phyloP scores from a whole-genome alignment of 2,329 filamentous ascomycete species.

The Pleurostoma richardsiae region DNA sequence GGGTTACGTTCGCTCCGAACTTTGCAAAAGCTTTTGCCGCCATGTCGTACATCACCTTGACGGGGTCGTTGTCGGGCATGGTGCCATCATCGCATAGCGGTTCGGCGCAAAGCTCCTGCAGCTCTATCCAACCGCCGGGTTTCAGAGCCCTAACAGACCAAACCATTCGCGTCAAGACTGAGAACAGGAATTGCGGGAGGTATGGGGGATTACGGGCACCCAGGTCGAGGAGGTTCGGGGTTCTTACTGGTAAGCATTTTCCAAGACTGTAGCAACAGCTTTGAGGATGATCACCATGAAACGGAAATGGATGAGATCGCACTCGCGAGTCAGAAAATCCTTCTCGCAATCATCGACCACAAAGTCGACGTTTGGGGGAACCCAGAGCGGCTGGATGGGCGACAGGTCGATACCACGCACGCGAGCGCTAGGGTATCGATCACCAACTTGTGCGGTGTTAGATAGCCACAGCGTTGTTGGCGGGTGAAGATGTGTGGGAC shows the following conservation, averaged over 20 bases:
- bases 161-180: no score
- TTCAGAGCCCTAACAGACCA: slow-evolving; percentile 11
- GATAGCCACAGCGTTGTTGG: slow-evolving; percentile 2
- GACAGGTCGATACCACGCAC: slow-evolving; percentile 33
- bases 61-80: slow-evolving; percentile 14
- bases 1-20: slow-evolving; percentile 24
- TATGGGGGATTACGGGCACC: background rate
- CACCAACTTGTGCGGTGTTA: slow-evolving; percentile 19
- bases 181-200: background rate
- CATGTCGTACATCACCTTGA: slow-evolving; percentile 21
- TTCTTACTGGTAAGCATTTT: slow-evolving; percentile 27
- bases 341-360: slow-evolving; percentile 29
- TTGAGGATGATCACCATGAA: slow-evolving; percentile 33
- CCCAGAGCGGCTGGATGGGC: slow-evolving; percentile 32
- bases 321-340: slow-evolving; percentile 11
- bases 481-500: background rate
- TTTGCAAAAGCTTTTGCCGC: slow-evolving; percentile 18
- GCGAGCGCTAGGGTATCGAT: slow-evolving; percentile 29
- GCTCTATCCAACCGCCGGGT: slow-evolving; percentile 22
- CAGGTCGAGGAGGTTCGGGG: background rate
- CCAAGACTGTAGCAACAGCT: slow-evolving; percentile 42
- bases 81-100: slow-evolving; percentile 18
- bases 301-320: slow-evolving; percentile 23
- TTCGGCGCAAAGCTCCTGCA: slow-evolving; percentile 20
- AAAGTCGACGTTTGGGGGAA: slow-evolving; percentile 32